Percentiles rank a stretch among this genome's conserved stretches.
These are phyloP conservation scores for Hypholoma sublateritium DNA, from an alignment of 768 basidiomycete genomes.

Conservation along the genomic window DNA sequence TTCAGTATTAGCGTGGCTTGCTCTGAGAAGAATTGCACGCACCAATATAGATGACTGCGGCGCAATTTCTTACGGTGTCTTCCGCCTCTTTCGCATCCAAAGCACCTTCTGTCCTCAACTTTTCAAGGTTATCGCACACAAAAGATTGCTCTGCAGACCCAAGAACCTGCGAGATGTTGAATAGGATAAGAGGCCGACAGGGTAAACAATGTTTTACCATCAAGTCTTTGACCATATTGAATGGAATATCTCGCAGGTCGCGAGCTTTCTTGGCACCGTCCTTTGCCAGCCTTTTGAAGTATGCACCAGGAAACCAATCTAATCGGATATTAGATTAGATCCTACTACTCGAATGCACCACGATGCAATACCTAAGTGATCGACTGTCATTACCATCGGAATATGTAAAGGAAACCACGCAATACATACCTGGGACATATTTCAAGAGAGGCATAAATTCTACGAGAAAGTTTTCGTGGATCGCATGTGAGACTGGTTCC, in stretches of 20 bases:
- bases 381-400: too few species aligned
- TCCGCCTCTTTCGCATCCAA: slow-evolving; percentile 19
- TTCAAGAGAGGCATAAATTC: slow-evolving; percentile 34
- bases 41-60: slow-evolving; percentile 30
- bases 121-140: slow-evolving; percentile 24
- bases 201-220: slow-evolving; percentile 19
- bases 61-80: slow-evolving; percentile 39
- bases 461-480: slow-evolving; percentile 36
- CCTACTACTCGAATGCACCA: not conserved
- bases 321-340: not conserved
- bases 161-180: slow-evolving; percentile 10
- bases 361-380: too few species aligned
- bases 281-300: slow-evolving; percentile 30
- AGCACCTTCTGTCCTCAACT: slow-evolving; percentile 12
- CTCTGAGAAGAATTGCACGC: slow-evolving; percentile 4
- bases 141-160: slow-evolving; percentile 26
- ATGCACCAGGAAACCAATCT: slow-evolving; percentile 40
- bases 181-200: not conserved
- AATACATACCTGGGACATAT: slow-evolving; percentile 28
- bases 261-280: slow-evolving; percentile 20
- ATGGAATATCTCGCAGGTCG: slow-evolving; percentile 28
- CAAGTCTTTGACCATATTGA: slow-evolving; percentile 22
- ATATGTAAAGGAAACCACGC: too few species aligned
- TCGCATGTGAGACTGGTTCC: slow-evolving; percentile 27
- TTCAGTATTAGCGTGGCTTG: not conserved